Percentiles rank a stretch among this genome's conserved stretches.
phyloP scores from a whole-genome alignment of 2,329 filamentous ascomycete species.

The Epichloe festucae region DNA sequence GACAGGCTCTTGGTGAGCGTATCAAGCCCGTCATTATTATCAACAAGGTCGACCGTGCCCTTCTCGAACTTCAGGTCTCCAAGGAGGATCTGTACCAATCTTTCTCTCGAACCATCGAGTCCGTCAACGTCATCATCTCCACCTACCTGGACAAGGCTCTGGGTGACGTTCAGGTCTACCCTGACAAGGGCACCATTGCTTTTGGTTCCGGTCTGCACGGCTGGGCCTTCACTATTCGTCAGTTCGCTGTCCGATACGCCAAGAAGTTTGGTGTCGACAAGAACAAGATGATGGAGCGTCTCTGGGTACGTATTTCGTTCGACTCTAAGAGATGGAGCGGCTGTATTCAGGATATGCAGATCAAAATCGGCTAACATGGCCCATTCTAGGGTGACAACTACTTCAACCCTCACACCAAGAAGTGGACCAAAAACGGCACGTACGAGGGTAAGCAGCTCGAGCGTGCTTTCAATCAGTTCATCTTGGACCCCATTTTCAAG shows the following conservation, averaged over 20 bases:
- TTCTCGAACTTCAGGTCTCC: constrained; percentile 94
- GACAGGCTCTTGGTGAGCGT: constrained; percentile 97
- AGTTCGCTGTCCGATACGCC: constrained; percentile 90
- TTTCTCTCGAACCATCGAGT: constrained; percentile 99
- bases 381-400: constrained; percentile 69
- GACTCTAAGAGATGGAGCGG: no score
- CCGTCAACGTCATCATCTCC: constrained; percentile 98
- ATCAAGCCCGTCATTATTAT: constrained; percentile 99
- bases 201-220: constrained; percentile 99
- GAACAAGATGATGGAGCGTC: constrained; percentile 99
- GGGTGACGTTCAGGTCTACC: constrained; percentile 97
- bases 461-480: constrained; percentile 99
- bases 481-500: constrained; percentile 98
- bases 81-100: constrained; percentile 99
- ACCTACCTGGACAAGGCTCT: constrained; percentile 96
- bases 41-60: constrained; percentile 99
- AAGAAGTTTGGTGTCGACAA: constrained; percentile 99
- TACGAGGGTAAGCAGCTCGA: constrained; percentile 82
- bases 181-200: constrained; percentile 91
- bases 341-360: not conserved
- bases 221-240: constrained; percentile 98
- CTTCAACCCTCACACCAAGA: constrained; percentile 99
- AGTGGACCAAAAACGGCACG: constrained; percentile 85
- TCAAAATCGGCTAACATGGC: constrained; percentile 8
- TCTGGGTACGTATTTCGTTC: constrained; percentile 56